Conservation (phyloP, 139 green algal genomes). For the Zygnema cylindricum region DNA sequence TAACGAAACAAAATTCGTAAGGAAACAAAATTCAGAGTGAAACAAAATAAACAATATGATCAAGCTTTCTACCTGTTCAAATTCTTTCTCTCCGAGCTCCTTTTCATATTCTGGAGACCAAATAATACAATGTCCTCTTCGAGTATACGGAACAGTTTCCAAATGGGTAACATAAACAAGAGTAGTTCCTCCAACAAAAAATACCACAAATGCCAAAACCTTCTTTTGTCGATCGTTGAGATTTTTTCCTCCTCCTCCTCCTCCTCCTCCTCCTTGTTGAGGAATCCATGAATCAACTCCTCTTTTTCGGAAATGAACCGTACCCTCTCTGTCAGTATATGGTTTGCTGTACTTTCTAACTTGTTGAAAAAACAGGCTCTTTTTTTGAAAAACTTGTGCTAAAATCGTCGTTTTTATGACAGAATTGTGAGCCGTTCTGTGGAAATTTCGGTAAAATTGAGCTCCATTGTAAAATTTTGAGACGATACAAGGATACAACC, state of each 20-base stretch:
- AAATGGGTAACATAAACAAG: slow-evolving; percentile 55
- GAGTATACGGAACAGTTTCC: slow-evolving; percentile 58
- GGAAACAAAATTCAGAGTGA: neutral
- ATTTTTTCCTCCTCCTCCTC: neutral
- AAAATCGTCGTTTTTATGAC: neutral
- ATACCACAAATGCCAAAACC: neutral
- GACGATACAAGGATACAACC: too few relatives aligned
- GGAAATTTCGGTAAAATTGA: too few relatives aligned
- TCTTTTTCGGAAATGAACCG: neutral
- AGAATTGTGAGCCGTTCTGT: too few relatives aligned
- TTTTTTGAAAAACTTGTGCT: neutral
- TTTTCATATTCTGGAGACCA: slow-evolving; percentile 51
- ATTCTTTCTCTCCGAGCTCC: slow-evolving; percentile 45
- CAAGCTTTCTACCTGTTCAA: slow-evolving; percentile 38
- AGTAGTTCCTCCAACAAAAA: neutral
- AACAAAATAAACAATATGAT: neutral
- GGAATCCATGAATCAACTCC: neutral
- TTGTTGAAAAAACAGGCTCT: neutral
- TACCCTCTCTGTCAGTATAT: neutral
- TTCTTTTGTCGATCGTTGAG: neutral
- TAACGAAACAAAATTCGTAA: neutral
- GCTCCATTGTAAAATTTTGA: too few relatives aligned
- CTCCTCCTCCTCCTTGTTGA: too few relatives aligned
- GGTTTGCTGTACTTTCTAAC: neutral
- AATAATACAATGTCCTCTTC: slow-evolving; percentile 53